Evolutionary conservation across 2,329 filamentous ascomycete species (phyloP).

Genomic region (Apiospora rasikravindrae): DNA sequence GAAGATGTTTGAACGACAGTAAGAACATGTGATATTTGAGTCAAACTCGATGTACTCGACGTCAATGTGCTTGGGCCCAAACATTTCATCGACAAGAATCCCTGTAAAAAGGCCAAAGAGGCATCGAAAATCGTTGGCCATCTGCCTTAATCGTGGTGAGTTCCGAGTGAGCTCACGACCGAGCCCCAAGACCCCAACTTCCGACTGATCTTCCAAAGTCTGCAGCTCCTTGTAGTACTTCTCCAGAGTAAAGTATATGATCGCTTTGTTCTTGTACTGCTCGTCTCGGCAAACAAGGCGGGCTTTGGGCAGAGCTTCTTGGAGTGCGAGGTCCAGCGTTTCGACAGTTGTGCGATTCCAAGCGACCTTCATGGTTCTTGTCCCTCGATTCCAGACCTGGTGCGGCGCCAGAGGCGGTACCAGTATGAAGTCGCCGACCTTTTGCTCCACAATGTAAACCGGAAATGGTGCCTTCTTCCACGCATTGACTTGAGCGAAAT

Average conservation of each 20-base stretch:
- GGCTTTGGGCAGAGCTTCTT: conserved; percentile 86
- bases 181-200: conserved; percentile 54
- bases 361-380: conserved; percentile 93
- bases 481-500: conserved; percentile 93
- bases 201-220: conserved; percentile 55
- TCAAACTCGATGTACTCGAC: conserved; percentile 83
- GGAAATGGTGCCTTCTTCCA: conserved; percentile 95
- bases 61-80: conserved; percentile 72
- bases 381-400: conserved; percentile 98
- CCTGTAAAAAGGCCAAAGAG: conserved; percentile 80
- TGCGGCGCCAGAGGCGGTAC: conserved; percentile 93
- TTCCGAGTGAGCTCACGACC: conserved; percentile 49
- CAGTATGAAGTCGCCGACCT: conserved; percentile 87
- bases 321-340: conserved; percentile 83
- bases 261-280: conserved; percentile 98
- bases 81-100: conserved; percentile 85
- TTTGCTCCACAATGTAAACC: conserved; percentile 91
- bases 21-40: conserved; percentile 92
- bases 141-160: conserved; percentile 62
- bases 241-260: conserved; percentile 83
- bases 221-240: conserved; percentile 74
- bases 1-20: conserved; percentile 95
- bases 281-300: conserved; percentile 94
- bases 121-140: conserved; percentile 82
- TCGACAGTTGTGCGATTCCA: conserved; percentile 97